Base-by-base conservation (phyloP, 2,329 filamentous ascomycete species). In the Aspergillus ruber region DNA sequence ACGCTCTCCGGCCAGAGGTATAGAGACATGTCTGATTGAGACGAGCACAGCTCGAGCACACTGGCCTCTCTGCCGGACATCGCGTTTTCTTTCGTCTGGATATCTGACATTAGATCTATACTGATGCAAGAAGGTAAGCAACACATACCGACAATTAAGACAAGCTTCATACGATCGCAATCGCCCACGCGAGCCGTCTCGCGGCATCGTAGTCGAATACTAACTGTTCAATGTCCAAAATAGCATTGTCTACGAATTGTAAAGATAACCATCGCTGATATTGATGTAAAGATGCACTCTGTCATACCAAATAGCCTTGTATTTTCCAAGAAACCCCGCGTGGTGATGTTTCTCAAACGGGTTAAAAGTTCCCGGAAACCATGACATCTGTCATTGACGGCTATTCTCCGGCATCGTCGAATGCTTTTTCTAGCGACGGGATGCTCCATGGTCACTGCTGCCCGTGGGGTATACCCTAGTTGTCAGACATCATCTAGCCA, bases 1-100 rank as follows among this genome's bases (percentile, higher is more conserved):
- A 65, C 44, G 66, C 68, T 46, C 59, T 54, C 1, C 62, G 56
- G 12, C 64, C 62, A 3, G 73, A 63, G 0, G 64, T 56, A 48
- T 77, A 77, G 9, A 72, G 68, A 55, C 75, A 77, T 36, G 68
- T 55, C 57, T 78, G 75, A 43, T 70, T 71, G 7, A 78, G 64
- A 13, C 75, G 71, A 9, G 71, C 63, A 55, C 75, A 78, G 54
- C 73, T 76, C 8, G 75, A 78, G 49, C 75, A 78, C 1, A 71
- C 66, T 4, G 75, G 75, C 54, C 72, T 75, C 57, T 78, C 75
- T 6, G 74, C 75, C 0, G 75, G 75, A 55, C 75, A 78, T 29
- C 75, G 70, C 2, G 71, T 76, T 56, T 78, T 78, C 55, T 78
- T 77, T 45, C 74, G 61, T 57, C 74, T 72, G 46, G 43, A 25